phyloP scores from a whole-genome alignment of 345 rosid genomes.

The Psidium guajava region DNA sequence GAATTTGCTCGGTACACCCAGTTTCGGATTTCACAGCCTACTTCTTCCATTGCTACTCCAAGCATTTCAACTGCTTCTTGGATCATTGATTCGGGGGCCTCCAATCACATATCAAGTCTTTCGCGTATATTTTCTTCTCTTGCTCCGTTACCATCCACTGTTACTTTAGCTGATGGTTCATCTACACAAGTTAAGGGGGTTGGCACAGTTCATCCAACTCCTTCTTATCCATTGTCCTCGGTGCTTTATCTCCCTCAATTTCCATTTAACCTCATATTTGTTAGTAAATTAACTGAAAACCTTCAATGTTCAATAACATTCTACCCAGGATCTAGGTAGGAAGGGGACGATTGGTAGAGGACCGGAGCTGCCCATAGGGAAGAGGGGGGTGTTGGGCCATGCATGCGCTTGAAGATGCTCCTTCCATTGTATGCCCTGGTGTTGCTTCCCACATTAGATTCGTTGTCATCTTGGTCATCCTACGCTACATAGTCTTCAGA shows the following conservation, averaged over 20 bases:
- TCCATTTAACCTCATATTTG: background rate
- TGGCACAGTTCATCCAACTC: background rate
- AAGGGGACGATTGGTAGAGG: background rate
- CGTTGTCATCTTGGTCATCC: background rate
- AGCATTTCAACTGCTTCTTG: background rate
- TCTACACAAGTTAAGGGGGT: background rate
- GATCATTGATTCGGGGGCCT: background rate
- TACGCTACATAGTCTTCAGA: background rate
- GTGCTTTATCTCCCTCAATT: background rate
- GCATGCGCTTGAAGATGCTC: background rate
- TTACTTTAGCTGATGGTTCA: background rate
- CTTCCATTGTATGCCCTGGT: background rate
- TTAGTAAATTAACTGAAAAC: background rate
- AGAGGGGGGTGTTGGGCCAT: background rate
- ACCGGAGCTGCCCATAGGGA: background rate
- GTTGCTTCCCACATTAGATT: background rate
- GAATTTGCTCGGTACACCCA: background rate
- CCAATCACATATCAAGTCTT: background rate
- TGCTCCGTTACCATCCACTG: background rate
- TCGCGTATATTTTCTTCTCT: background rate
- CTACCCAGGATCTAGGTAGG: background rate
- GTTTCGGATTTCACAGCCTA: background rate
- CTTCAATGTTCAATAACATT: background rate
- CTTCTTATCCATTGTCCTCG: background rate
- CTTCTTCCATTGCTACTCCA: background rate